Evolutionary conservation across 441 rosid genomes (phyloP), one percentile per base, ranked within the genome.

Genomic region (Sinapis alba): DNA sequence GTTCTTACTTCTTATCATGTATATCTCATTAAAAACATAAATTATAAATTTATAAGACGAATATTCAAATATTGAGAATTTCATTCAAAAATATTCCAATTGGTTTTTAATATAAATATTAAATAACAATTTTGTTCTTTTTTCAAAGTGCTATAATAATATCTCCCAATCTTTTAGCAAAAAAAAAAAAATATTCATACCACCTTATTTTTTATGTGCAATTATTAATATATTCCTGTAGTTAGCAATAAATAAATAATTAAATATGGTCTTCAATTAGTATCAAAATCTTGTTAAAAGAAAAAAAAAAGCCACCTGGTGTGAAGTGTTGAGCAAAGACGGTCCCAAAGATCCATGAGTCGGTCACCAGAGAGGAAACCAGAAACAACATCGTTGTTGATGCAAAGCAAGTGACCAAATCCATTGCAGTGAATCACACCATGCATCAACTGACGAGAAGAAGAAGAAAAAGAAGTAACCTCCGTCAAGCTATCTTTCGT

Each of bases 391-490:
- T 47, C 63, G 54, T 32, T 47, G 30, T 81, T 83, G 78, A 88
- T 50, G 76, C 74, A 83, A 15, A 89, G 80, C 58, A 89, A 80
- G 63, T 89, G 92, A 30, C 94, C 94, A 68, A 75, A 89, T n/a
- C 95, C 90, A 69, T 88, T 89, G 76, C 92, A 88, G 69, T 89
- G 92, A 45, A 89, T 70, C 58, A 88, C 70, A 66, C 83, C 87
- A 24, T 88, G 88, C 62, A 89, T 59, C 71, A 86, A 72, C 50
- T 89, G 88, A n/a, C 50, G 50, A 43, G 45, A 38, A 38, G 45
- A 38, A 38, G 45, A 38, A 11, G 47, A 41, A n/a, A n/a, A n/a
- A 41, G 43, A 36, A 20, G 8, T 54, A 11, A 5, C 72, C 36
- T 73, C 38, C 9, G n/a, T n/a, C n/a, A 86, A 75, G n/a, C 82